phyloP scores from a whole-genome alignment of 306 rosid genomes.

The Pterocarpus santalinus region DNA sequence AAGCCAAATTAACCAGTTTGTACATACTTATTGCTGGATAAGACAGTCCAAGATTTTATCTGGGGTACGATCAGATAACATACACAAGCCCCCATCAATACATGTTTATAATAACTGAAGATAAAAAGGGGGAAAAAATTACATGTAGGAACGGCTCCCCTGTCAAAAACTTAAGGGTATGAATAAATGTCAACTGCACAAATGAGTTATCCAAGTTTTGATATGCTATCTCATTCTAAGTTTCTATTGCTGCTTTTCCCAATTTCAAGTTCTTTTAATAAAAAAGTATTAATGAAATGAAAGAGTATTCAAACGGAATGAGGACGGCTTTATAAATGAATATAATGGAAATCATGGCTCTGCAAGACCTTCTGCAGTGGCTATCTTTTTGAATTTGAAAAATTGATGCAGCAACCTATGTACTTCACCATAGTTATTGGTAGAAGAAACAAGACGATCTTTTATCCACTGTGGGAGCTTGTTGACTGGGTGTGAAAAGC shows the following conservation, averaged over 20 bases:
- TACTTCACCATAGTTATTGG: constrained; percentile 78
- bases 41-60: not conserved
- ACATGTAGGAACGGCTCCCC: not conserved
- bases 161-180: not conserved
- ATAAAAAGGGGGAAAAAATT: not conserved
- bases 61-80: not conserved
- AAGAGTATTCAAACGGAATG: not conserved
- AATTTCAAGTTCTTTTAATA: not conserved
- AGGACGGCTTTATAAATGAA: constrained; percentile 12
- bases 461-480: constrained; percentile 95
- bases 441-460: constrained; percentile 69
- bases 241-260: constrained; percentile 2
- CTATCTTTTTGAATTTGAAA: constrained; percentile 68
- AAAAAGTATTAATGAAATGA: not conserved
- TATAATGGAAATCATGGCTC: not conserved
- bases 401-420: constrained; percentile 84
- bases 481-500: constrained; percentile 66
- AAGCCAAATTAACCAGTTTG: constrained; percentile 10
- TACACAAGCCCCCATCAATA: not conserved
- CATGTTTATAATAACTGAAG: not conserved
- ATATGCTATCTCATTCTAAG: not conserved
- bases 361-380: constrained; percentile 33
- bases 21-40: not conserved
- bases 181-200: not conserved
- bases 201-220: not conserved